Base-by-base conservation (phyloP, 345 rosid species). In the Brassica carinata region DNA sequence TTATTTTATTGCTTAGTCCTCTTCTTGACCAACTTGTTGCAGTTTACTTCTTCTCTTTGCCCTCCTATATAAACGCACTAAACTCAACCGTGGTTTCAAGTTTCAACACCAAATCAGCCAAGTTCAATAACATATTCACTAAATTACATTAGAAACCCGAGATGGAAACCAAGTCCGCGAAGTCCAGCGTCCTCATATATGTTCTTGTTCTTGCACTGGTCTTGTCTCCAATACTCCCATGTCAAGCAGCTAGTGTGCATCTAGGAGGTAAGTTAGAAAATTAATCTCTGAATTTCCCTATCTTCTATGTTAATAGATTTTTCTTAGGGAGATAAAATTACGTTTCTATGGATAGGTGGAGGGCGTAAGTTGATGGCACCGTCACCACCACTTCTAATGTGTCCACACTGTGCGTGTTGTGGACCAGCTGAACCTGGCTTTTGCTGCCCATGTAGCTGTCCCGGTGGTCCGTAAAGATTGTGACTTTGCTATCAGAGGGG, bases 401-500 rank as follows among this genome's bases (percentile, higher is more conserved):
- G 83, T 81, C 77, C 83, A 65, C 80, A 75, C 57, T 81, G 83
- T 76, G 80, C 2, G 7, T 81, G 83, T 76, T 81, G 80, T 10
- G 83, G 73, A 17, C 77, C 84, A 7, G 80, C 84, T 71, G 7
- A 63, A 36, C 80, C 77, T 1, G 80, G 73, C 61, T 75, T 15
- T 58, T 81, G 84, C 69, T 81, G 84, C 64, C 84, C 77, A 4
- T 81, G 80, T 58, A 69, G 77, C 8, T 81, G 84, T 45, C 63
- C 80, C 15, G 30, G 2, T 43, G 84, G 69, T 64, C 69, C 77
- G 0, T 75, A 61, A 75, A 19, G 75, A 33, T 19, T 29, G 11
- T 40, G 64, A 59, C 11, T 23, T 80, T 62, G 59, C 48, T 73
- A 34, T 73, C 6, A 38, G 5, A 27, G 10, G 68, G 51, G 36